These are phyloP conservation scores for Pythium oligandrum DNA, from an alignment of 352 stramenopile species.

Conservation along the genomic window DNA sequence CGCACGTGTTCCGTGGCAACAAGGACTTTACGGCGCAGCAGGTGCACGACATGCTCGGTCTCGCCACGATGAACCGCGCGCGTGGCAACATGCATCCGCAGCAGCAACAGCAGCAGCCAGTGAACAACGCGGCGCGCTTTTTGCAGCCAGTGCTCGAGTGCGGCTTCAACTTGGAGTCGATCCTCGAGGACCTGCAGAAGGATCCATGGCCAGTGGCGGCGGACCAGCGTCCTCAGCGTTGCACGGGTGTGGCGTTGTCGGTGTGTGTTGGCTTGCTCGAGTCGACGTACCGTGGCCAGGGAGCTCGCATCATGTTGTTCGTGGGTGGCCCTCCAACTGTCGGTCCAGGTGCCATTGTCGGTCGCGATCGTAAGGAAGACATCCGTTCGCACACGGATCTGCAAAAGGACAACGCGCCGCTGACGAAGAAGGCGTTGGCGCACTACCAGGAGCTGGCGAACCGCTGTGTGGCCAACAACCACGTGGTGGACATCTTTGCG, in stretches of 20 bases:
- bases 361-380: constrained; percentile 94
- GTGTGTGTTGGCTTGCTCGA: constrained; percentile 97
- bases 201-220: constrained; percentile 97
- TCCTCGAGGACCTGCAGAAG: constrained; percentile 96
- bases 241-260: constrained; percentile 95
- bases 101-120: constrained; percentile 71
- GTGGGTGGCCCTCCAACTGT: constrained; percentile 95
- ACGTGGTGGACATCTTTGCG: constrained; percentile 99
- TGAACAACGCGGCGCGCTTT: constrained; percentile 91
- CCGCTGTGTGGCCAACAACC: constrained; percentile 87
- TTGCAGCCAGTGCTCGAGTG: constrained; percentile 96
- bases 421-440: constrained; percentile 92
- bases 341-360: constrained; percentile 95
- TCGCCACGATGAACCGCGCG: constrained; percentile 61
- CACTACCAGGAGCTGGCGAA: constrained; percentile 96
- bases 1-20: constrained; percentile 98
- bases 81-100: constrained; percentile 39
- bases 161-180: constrained; percentile 95
- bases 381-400: constrained; percentile 97
- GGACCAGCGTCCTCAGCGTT: constrained; percentile 94
- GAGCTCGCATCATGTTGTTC: constrained; percentile 98
- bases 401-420: constrained; percentile 92
- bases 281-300: constrained; percentile 92
- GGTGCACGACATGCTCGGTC: constrained; percentile 96
- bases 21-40: constrained; percentile 96